These are phyloP conservation scores for Fusarium brevicatenulatum DNA, from an alignment of 2,329 filamentous ascomycete genomes.

Conservation along the genomic window DNA sequence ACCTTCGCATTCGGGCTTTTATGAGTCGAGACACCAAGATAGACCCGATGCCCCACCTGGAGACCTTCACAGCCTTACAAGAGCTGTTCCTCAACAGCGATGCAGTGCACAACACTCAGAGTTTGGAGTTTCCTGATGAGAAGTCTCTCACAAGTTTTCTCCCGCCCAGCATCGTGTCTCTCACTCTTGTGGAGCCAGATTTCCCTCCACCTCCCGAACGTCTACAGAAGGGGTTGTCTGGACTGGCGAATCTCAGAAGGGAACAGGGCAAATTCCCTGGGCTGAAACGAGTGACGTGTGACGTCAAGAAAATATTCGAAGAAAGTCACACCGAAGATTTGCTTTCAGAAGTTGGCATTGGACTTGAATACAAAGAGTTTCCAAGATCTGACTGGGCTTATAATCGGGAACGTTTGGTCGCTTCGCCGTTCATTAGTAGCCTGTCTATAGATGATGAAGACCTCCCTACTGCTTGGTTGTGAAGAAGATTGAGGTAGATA, in stretches of 20 bases:
- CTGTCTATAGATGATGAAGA: neutral
- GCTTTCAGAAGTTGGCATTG: neutral
- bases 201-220: neutral
- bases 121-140: neutral
- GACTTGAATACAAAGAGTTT: neutral
- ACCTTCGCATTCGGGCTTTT: slow-evolving; percentile 2
- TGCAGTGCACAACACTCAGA: slow-evolving; percentile 3
- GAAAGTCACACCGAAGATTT: neutral
- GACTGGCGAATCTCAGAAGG: neutral
- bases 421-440: neutral
- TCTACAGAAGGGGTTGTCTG: neutral
- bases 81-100: slow-evolving; percentile 13
- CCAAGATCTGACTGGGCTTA: neutral
- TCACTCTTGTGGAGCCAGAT: neutral
- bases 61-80: slow-evolving; percentile 10
- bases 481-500: neutral
- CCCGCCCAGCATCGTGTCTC: slow-evolving; percentile 6
- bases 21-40: neutral
- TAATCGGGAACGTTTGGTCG: neutral
- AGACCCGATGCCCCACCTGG: slow-evolving; percentile 5
- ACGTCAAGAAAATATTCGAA: neutral
- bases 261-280: neutral
- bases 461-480: neutral
- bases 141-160: neutral
- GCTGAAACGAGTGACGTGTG: slow-evolving; percentile 8